These are phyloP conservation scores for Backusella macrospora DNA, from an alignment of 192 early-diverging fungal genomes.

Conservation along the genomic window DNA sequence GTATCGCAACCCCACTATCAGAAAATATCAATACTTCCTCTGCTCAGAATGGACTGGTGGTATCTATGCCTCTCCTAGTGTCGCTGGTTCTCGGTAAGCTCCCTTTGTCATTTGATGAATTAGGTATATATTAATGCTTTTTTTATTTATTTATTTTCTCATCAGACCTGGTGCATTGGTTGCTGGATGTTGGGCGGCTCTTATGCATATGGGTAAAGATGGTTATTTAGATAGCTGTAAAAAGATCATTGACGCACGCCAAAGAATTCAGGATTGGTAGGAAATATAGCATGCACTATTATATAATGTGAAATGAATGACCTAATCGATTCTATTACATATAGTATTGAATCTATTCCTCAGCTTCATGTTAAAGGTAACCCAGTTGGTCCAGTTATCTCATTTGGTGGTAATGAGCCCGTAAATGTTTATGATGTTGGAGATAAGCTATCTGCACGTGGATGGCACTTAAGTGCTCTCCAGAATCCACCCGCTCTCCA, in stretches of 20 bases:
- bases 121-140: background rate
- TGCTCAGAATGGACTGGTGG: conserved; percentile 93
- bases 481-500: conserved; percentile 91
- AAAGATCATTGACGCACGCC: conserved; percentile 76
- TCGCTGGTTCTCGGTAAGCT: conserved; percentile 81
- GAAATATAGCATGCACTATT: conserved; percentile 1
- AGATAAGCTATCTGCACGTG: conserved; percentile 77
- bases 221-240: conserved; percentile 86
- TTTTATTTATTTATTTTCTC: background rate
- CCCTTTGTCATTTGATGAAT: background rate
- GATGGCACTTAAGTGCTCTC: conserved; percentile 88
- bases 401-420: conserved; percentile 73
- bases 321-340: background rate
- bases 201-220: conserved; percentile 83
- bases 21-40: conserved; percentile 93
- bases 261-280: conserved; percentile 69
- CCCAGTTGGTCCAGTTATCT: conserved; percentile 65
- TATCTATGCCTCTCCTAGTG: conserved; percentile 91
- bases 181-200: conserved; percentile 94
- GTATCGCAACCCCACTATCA: conserved; percentile 78
- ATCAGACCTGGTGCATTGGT: conserved; percentile 83
- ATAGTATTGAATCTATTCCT: conserved; percentile 56
- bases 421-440: conserved; percentile 84
- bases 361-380: conserved; percentile 84
- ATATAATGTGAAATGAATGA: background rate